phyloP scores from a whole-genome alignment of 2,329 filamentous ascomycete species.

The Aspergillus tamarii region DNA sequence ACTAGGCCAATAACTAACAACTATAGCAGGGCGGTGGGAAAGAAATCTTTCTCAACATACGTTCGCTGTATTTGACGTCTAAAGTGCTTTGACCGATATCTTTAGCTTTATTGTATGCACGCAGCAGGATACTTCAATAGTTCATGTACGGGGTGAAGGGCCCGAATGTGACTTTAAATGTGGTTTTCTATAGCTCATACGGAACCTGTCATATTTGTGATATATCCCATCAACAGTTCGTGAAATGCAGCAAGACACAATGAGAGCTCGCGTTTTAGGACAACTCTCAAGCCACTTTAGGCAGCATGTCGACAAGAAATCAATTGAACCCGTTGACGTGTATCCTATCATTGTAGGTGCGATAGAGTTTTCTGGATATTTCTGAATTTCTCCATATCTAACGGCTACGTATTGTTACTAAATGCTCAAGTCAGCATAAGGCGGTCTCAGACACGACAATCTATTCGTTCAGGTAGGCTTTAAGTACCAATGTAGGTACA shows the following conservation, averaged over 20 bases:
- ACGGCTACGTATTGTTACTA: background rate
- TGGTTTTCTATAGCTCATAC: background rate
- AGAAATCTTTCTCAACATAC: background rate
- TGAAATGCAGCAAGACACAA: background rate
- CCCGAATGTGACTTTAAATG: background rate
- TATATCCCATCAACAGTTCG: background rate
- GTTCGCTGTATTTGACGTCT: no score
- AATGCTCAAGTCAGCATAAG: background rate
- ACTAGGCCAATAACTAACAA: background rate
- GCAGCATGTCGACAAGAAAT: background rate
- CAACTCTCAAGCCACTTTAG: background rate
- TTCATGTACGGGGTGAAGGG: background rate
- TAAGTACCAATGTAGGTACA: no score
- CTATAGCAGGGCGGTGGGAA: background rate
- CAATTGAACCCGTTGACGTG: background rate
- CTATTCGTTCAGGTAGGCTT: background rate
- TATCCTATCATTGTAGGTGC: background rate
- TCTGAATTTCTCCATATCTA: background rate
- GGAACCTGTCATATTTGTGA: background rate
- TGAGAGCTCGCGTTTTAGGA: background rate
- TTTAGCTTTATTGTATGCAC: slow-evolving; percentile 1
- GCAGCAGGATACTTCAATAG: background rate
- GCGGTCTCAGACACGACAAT: background rate
- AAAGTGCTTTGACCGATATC: background rate
- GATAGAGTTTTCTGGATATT: background rate